Base-by-base conservation (phyloP, 768 basidiomycete genomes). In the Crucibulum laeve region DNA sequence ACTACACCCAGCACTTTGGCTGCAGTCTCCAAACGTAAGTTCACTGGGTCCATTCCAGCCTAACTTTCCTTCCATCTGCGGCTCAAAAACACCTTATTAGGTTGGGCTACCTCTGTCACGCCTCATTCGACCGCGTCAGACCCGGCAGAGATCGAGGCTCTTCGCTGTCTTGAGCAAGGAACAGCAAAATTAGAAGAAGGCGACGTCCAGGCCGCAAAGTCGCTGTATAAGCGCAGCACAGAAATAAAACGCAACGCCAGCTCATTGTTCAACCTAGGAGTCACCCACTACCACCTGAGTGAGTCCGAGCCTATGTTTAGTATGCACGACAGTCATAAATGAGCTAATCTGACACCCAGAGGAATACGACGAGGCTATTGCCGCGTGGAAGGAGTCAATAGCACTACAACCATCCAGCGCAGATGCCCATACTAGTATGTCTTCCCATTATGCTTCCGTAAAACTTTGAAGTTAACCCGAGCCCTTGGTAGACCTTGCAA, bases 281-380 rank as follows among this genome's bases (percentile, higher is more conserved):
- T 92, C 23, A 90, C 91, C 3, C 83, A 89, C 56, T 92, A 91
- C 60, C 90, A 92, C 61, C 76, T 91, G 38, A 91, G 89, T 91
- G 59, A 45, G 82, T 72, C 42, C 19, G 21, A 26, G 10, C 19
- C 4, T n/a, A 11, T 21, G 10, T 18, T 4, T 47, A 14, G 8
- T 32, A 24, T 19, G 3, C 30, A 25, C 24, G 11, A 19, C 10
- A 17, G 14, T 11, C 22, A 35, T 30, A 23, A 40, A 23, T 25
- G 8, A 40, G 36, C 38, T 46, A 44, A 53, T 46, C 43, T 25
- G 19, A 39, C 28, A 43, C 44, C 25, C 55, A 93, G 90, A 91
- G 78, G 87, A 92, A 59, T 93, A 82, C 60, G 85, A 90, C 54
- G 80, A 86, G 25, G 91, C 91, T 23, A 92, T 93, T 49, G 66